A percentile compares a stretch with the other conserved stretches of the same genome.
These are phyloP conservation scores for Elaphomyces granulatus DNA, from an alignment of 495 filamentous ascomycete genomes.

Conservation along the genomic window DNA sequence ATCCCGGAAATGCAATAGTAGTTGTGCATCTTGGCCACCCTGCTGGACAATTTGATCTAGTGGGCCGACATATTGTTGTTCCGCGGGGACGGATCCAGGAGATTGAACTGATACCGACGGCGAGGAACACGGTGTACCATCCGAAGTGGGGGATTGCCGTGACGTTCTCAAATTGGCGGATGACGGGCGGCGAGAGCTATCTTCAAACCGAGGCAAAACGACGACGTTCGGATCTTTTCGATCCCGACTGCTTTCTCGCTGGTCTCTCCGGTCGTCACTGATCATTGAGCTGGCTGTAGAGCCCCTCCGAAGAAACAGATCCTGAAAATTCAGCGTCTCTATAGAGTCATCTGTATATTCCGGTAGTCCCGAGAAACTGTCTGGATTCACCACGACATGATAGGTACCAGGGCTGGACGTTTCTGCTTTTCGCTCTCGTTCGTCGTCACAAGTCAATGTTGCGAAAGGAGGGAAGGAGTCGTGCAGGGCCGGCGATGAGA, in stretches of 20 bases:
- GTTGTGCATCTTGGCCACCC: constrained; percentile 18
- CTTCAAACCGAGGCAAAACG: constrained; percentile 36
- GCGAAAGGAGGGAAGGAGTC: constrained; percentile 39
- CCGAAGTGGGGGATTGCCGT: constrained; percentile 24
- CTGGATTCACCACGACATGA: constrained; percentile 39
- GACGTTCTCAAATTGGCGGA: constrained; percentile 14
- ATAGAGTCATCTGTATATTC: constrained; percentile 32
- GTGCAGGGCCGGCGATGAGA: constrained; percentile 16
- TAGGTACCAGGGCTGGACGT: constrained; percentile 39
- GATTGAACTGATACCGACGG: constrained; percentile 3
- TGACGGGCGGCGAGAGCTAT: constrained; percentile 22
- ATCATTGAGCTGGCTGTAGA: constrained; percentile 13
- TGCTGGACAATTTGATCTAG: constrained; percentile 12
- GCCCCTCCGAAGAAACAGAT: constrained; percentile 3
- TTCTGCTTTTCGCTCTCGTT: constrained; percentile 44
- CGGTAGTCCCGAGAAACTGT: constrained; percentile 39
- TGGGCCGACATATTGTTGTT: constrained; percentile 6
- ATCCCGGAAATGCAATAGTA: constrained; percentile 32
- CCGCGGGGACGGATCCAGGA: constrained; percentile 8
- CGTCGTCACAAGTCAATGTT: constrained; percentile 43
- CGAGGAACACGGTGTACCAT: constrained; percentile 5
- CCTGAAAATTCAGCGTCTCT: constrained; percentile 9
- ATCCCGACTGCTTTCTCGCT: constrained; percentile 8
- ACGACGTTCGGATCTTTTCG: constrained; percentile 30
- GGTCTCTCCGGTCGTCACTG: constrained; percentile 9